phyloP scores from a whole-genome alignment of 345 rosid genomes.

The Raphanus sativus region DNA sequence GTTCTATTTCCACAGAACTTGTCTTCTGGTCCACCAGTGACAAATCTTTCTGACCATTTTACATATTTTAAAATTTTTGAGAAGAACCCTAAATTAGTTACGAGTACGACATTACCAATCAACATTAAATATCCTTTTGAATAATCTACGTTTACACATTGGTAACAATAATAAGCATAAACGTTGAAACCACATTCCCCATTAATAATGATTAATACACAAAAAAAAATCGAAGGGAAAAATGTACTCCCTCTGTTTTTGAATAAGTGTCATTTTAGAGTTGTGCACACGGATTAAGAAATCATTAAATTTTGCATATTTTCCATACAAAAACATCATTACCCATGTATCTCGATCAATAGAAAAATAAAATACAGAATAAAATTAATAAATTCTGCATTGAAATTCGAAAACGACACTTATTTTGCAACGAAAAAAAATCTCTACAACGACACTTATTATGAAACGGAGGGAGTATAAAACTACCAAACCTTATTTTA shows the following conservation, averaged over 20 bases:
- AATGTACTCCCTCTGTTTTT: too few relatives aligned
- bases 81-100: neutral
- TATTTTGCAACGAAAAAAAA: too few relatives aligned
- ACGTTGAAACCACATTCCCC: neutral
- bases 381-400: too few relatives aligned
- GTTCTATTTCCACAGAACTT: neutral
- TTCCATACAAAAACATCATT: too few relatives aligned
- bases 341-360: too few relatives aligned
- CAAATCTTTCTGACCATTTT: neutral
- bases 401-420: too few relatives aligned
- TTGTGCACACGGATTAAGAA: too few relatives aligned
- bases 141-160: constrained; percentile 8
- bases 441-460: too few relatives aligned
- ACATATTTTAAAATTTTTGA: neutral
- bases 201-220: neutral
- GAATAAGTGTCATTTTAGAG: too few relatives aligned
- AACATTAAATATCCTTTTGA: neutral
- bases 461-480: too few relatives aligned
- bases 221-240: neutral
- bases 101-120: neutral
- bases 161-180: constrained; percentile 18
- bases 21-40: constrained; percentile 20
- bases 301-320: too few relatives aligned
- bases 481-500: constrained; percentile 8
- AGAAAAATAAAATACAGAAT: too few relatives aligned